Percentiles rank a stretch among this genome's conserved stretches.
Evolutionary conservation across 148 eudicot species (phyloP).

Genomic region (Dysphania ambrosioides): DNA sequence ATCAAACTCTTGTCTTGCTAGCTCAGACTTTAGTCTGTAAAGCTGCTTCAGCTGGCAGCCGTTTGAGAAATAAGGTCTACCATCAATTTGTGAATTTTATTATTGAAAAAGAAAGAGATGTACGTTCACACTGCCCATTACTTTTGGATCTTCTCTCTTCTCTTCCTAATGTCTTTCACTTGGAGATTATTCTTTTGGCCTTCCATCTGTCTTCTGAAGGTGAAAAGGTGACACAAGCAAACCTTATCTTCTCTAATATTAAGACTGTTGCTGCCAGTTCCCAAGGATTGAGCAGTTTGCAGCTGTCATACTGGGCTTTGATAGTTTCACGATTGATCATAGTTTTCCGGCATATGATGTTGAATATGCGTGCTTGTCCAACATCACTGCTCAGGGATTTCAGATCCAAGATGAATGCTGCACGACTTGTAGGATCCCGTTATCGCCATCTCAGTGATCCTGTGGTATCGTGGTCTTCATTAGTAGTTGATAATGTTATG

Average conservation of each 20-base stretch:
- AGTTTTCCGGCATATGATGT: conserved; percentile 78
- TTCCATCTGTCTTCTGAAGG: conserved; percentile 84
- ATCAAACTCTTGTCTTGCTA: conserved; percentile 77
- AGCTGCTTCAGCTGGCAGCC: conserved; percentile 64
- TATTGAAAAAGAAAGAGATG: conserved; percentile 50
- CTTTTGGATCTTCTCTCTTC: conserved; percentile 52
- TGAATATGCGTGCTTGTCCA: conserved; percentile 72
- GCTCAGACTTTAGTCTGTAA: conserved; percentile 60
- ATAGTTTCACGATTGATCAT: conserved; percentile 76
- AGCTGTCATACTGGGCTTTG: conserved; percentile 82
- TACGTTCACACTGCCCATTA: conserved; percentile 34
- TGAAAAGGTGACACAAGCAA: conserved; percentile 62
- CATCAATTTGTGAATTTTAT: conserved; percentile 53
- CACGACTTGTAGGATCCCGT: conserved; percentile 36
- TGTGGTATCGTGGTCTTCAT: conserved; percentile 59
- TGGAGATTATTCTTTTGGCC: conserved; percentile 85
- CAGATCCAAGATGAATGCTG: conserved; percentile 63
- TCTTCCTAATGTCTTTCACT: conserved; percentile 81
- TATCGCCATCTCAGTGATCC: conserved; percentile 33
- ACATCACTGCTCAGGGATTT: conserved; percentile 70
- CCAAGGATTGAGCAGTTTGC: conserved; percentile 35
- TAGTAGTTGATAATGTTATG: conserved; percentile 44
- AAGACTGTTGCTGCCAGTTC: conserved; percentile 41
- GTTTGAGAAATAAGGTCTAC: conserved; percentile 62
- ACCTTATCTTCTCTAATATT: conserved; percentile 50